Evolutionary conservation across 192 early-diverging fungal species (phyloP), one percentile per base, ranked within the genome.

Genomic region (Podila epigama): DNA sequence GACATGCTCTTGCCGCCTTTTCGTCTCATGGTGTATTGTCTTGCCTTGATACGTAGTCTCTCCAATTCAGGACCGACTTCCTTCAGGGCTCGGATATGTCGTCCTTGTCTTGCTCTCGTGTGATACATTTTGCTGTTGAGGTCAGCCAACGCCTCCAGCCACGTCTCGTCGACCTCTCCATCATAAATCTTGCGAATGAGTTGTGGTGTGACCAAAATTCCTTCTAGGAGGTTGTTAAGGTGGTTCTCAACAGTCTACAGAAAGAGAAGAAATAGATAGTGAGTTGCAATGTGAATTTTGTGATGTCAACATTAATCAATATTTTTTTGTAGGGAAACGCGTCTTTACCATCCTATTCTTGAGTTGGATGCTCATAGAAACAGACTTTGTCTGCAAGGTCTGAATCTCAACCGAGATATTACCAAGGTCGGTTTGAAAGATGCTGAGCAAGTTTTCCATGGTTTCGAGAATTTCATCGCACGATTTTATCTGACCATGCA

Each of bases 41-140:
- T 44, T 61, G 84, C 91, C 82, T 91, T 93, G 35, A 96, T 69
- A 5, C 94, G 83, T 62, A 97, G 72, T n/a, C 93, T 83, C 57
- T 99, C 97, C 35, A 99, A 70, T 79, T 98, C 97, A 1, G 97
- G 96, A 10, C 90, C 93, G 29, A 96, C 88, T 68, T 97, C 93
- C 58, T 91, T 89, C 34, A 97, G 81, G 5, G 93, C 94, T 39
- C 83, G 79, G 41, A 99, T 88, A 55, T 91, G 86, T 51, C 88
- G 83, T 16, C 90, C 86, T 78, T 94, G 92, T 62, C 93, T 88
- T 51, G 82, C 75, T 55, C 92, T 90, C 31, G 96, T 88, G 69
- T 91, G 96, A 10, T 88, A 75, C 81, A 98, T 94, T 65, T 95
- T 95, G 60, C 90, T 89, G 77, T 96, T 94, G 35, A 99, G 85